Evolutionary conservation across 1,284 basidiomycete genomes (phyloP), one percentile per base, ranked within the genome.

Genomic region (Pisolithus thermaeus): DNA sequence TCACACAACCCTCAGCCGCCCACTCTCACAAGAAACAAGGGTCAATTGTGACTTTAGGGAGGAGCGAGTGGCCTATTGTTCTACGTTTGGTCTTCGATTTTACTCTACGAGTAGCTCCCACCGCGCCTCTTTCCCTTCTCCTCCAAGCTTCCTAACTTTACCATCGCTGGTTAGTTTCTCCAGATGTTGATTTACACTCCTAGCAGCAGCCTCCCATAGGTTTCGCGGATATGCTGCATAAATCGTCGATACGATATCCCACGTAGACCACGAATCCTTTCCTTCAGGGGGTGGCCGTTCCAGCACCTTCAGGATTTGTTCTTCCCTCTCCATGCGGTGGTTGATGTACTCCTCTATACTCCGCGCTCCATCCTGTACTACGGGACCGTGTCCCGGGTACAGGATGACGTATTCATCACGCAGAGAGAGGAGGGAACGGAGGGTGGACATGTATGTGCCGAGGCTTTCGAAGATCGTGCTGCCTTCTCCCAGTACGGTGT

Each of bases 381-480:
- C 79, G 11, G 90, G 87, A 0, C 96, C 95, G 59, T 98, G 95
- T 0, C 84, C 92, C 0, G 96, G 94, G 62, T 93, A 96, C 16
- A 97, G 70, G 2, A 59, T 58, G 16, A 68, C 67, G 61, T 79
- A 78, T 22, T 62, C 57, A 45, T 63, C 56, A n/a, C 56, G 53
- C 52, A 79, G 75, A 2, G 74, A 70, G 12, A 83, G 70, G 63
- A 90, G 77, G 56, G 74, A 78, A 49, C 78, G 74, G n/a, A 96
- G 75, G 54, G 83, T 85, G 4, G 71, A 57, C 49, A 96, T 71
- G 63, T 97, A 97, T 1, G 77, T 64, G 0, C 75, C 74, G 7
- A 97, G 80, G 62, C 97, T 90, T 59, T 91, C 89, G 63, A 98
- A 97, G 3, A 96, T 84, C 1, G 92, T 81, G 0, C 93, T 94